phyloP scores from a whole-genome alignment of 2,329 filamentous ascomycete genomes.

The Neopestalotiopsis clavispora region DNA sequence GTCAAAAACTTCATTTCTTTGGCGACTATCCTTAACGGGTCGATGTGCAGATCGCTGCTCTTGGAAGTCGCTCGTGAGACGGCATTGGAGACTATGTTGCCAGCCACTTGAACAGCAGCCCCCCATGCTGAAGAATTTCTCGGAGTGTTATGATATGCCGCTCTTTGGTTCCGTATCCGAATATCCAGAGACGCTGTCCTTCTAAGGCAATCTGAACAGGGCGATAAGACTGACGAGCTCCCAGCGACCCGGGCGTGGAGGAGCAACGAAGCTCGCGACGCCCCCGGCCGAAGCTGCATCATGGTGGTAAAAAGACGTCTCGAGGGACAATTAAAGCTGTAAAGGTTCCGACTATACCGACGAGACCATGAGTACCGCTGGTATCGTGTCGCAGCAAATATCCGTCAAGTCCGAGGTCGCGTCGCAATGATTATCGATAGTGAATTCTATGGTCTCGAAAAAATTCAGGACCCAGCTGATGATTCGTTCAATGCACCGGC shows the following conservation, averaged over 20 bases:
- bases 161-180: constrained; percentile 38
- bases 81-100: constrained; percentile 73
- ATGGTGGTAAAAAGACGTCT: constrained; percentile 24
- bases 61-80: constrained; percentile 58
- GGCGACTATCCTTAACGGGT: constrained; percentile 87
- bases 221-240: constrained; percentile 40
- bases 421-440: constrained; percentile 12
- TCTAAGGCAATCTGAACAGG: constrained; percentile 45
- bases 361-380: neutral
- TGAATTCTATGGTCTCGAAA: constrained; percentile 3
- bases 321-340: constrained; percentile 8
- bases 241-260: constrained; percentile 42
- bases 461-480: constrained; percentile 14
- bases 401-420: constrained; percentile 5
- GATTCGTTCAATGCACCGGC: constrained; percentile 9
- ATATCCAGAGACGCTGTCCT: constrained; percentile 35
- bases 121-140: constrained; percentile 70
- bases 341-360: neutral
- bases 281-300: constrained; percentile 62
- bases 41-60: constrained; percentile 74
- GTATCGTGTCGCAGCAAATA: neutral
- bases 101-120: constrained; percentile 72
- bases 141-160: constrained; percentile 50
- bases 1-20: constrained; percentile 97
- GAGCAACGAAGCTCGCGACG: constrained; percentile 57